These are phyloP conservation scores for Penicillium sp. DNA, from an alignment of 2,329 filamentous ascomycete genomes.

Conservation along the genomic window DNA sequence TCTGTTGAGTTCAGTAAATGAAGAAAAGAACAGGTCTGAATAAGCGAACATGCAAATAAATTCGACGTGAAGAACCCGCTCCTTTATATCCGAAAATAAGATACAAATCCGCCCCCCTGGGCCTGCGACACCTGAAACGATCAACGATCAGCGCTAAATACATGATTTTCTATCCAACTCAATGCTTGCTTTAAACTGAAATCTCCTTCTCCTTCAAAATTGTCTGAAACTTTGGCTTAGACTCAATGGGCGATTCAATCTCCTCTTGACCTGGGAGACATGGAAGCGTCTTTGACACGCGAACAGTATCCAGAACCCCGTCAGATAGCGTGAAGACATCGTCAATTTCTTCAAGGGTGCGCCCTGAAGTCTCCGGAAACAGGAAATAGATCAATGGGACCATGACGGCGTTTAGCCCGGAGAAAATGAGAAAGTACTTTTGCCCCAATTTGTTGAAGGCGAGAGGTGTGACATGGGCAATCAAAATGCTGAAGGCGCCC, in stretches of 20 bases:
- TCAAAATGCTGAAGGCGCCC: conserved; percentile 20
- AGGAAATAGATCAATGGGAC: conserved; percentile 19
- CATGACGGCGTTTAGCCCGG: conserved; percentile 18
- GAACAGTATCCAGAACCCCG: conserved; percentile 13
- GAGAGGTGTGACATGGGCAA: conserved; percentile 22
- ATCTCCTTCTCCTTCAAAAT: conserved; percentile 1
- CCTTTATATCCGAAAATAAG: background rate
- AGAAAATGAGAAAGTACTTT: conserved; percentile 21
- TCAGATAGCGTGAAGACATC: conserved; percentile 18
- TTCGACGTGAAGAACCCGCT: background rate
- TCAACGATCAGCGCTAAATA: background rate
- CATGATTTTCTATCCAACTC: background rate
- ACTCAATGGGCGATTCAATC: background rate
- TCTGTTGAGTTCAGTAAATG: too few species aligned
- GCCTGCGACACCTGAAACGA: background rate
- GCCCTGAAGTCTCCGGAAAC: conserved; percentile 23
- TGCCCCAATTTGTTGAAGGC: conserved; percentile 22
- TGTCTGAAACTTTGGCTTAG: background rate
- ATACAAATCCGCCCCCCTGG: background rate
- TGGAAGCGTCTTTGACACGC: conserved; percentile 6
- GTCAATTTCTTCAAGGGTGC: conserved; percentile 25
- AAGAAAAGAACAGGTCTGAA: too few species aligned
- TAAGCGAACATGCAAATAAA: background rate
- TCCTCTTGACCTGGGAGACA: background rate
- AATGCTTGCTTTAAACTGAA: background rate